phyloP scores from a whole-genome alignment of 345 rosid genomes.

The Schrenkiella parvula region DNA sequence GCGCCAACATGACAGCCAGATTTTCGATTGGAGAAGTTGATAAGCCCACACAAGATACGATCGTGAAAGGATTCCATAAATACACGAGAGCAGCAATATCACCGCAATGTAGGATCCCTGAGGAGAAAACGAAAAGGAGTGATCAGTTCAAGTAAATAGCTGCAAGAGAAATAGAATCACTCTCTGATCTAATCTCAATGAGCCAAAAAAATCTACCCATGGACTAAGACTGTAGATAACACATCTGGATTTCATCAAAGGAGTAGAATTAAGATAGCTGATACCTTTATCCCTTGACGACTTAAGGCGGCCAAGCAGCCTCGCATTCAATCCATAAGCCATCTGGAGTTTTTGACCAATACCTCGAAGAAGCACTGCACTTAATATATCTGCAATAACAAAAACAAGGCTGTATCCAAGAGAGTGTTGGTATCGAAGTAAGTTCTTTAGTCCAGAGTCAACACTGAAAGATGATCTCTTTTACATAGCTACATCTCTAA shows the following conservation, averaged over 20 bases:
- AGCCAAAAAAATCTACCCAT: neutral
- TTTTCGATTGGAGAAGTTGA: constrained; percentile 88
- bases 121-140: constrained; percentile 14
- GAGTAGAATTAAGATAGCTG: neutral
- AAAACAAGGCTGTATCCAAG: constrained; percentile 80
- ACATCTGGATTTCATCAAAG: neutral
- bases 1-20: constrained; percentile 55
- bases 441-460: neutral
- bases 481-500: neutral
- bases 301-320: constrained; percentile 42
- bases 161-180: neutral
- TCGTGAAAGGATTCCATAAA: constrained; percentile 90
- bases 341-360: constrained; percentile 58
- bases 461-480: constrained; percentile 4
- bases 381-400: constrained; percentile 75
- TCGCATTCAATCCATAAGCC: constrained; percentile 49
- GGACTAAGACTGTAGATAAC: neutral
- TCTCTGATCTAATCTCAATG: constrained; percentile 4
- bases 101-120: constrained; percentile 61
- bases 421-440: constrained; percentile 29
- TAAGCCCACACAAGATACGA: constrained; percentile 76
- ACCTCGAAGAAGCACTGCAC: constrained; percentile 74
- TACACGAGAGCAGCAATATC: constrained; percentile 84
- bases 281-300: constrained; percentile 50
- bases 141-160: constrained; percentile 4